Conservation (phyloP, 2,329 filamentous ascomycete genomes). For the Colletotrichum eremochloae region DNA sequence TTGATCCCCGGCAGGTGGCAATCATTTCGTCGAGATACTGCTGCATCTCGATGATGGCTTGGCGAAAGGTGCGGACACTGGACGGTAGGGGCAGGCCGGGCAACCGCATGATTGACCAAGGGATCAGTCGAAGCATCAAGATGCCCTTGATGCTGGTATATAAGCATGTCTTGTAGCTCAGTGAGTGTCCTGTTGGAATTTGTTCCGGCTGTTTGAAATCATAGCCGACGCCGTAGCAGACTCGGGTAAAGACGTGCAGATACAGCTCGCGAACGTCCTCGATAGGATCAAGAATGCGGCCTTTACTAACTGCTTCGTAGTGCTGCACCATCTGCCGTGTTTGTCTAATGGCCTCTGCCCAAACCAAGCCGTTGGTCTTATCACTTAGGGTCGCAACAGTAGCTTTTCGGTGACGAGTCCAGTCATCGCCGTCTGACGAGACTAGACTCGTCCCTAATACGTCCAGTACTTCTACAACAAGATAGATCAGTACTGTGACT, state of each 20-base stretch:
- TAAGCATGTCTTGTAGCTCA: background rate
- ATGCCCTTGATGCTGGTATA: background rate
- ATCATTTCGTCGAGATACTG: constrained; percentile 16
- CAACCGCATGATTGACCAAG: background rate
- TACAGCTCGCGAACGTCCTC: constrained; percentile 11
- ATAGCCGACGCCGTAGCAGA: background rate
- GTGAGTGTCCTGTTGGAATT: background rate
- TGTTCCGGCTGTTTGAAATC: background rate
- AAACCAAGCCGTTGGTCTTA: constrained; percentile 1
- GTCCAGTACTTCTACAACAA: background rate
- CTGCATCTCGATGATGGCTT: background rate
- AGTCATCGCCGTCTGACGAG: constrained; percentile 4
- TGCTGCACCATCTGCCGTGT: background rate
- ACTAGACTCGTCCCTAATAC: constrained; percentile 6
- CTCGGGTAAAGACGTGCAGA: constrained; percentile 5
- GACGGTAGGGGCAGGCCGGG: background rate
- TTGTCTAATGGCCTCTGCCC: background rate
- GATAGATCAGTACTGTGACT: background rate
- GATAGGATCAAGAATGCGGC: background rate
- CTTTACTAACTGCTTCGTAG: background rate
- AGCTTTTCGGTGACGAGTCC: constrained; percentile 2
- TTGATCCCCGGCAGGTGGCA: background rate
- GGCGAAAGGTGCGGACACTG: background rate
- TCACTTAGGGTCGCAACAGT: constrained; percentile 13
- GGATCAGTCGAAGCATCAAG: background rate